A percentile compares a stretch with the other conserved stretches of the same genome.
These are phyloP conservation scores for Macrophomina phaseolina DNA, from an alignment of 2,329 filamentous ascomycete species.

Conservation along the genomic window DNA sequence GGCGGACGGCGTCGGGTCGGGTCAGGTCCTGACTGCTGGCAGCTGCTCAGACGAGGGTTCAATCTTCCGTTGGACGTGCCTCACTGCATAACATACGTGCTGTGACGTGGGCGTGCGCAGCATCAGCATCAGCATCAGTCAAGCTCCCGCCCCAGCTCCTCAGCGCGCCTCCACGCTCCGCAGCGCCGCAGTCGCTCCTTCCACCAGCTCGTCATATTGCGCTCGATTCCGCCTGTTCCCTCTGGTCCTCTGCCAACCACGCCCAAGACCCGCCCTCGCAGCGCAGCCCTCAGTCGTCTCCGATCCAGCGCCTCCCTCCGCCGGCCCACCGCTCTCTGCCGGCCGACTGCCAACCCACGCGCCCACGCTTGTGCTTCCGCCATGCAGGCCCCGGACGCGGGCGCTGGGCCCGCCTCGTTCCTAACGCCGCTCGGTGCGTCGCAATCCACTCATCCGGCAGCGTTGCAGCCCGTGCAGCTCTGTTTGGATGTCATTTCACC, in stretches of 20 bases:
- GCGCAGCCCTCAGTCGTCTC: constrained; percentile 27
- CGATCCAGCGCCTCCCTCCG: constrained; percentile 28
- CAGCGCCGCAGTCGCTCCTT: neutral
- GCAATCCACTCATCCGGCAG: constrained; percentile 46
- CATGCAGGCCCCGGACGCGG: constrained; percentile 46
- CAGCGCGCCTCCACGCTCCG: neutral
- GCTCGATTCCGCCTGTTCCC: constrained; percentile 1
- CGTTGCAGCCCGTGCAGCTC: constrained; percentile 42
- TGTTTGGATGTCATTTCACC: constrained; percentile 40
- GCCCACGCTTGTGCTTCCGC: constrained; percentile 48
- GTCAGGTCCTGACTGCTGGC: neutral
- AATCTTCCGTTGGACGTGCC: constrained; percentile 7
- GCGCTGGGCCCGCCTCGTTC: constrained; percentile 30
- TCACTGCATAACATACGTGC: constrained; percentile 20
- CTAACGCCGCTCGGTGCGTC: constrained; percentile 49
- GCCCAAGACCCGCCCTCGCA: constrained; percentile 26
- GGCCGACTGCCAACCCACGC: constrained; percentile 21
- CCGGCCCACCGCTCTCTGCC: constrained; percentile 13
- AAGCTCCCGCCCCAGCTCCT: neutral
- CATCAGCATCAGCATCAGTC: neutral
- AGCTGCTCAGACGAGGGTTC: neutral
- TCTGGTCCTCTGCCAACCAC: constrained; percentile 28
- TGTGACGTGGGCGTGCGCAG: constrained; percentile 20
- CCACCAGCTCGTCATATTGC: constrained; percentile 12
- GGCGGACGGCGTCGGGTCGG: neutral